Base-by-base conservation (phyloP, 2,329 filamentous ascomycete genomes). In the Colletotrichum sp. region DNA sequence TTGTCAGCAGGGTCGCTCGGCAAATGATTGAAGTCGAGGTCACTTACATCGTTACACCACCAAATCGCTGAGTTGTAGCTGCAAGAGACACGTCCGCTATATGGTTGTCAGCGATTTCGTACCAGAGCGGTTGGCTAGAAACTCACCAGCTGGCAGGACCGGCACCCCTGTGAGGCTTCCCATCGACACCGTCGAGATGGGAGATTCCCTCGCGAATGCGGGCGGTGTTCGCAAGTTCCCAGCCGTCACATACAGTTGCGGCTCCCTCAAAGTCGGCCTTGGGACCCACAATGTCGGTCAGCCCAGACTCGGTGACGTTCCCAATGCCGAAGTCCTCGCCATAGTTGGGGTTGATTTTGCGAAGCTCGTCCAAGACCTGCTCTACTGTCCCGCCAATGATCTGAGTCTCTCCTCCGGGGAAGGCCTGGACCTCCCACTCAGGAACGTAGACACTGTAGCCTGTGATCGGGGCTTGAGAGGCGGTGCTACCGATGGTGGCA, bases 11-110 rank as follows among this genome's bases (percentile, higher is more conserved):
- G 10, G 6, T 34, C n/a, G 12, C 8, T 24, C 0, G 8, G 4
- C 21, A 30, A 68, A 36, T 5, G 3, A 18, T 26, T 9, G 7
- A 36, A 36, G 6, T 1, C 1, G 8, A 24, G 13, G 12, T 15
- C 2, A 36, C 77, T 73, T 64, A 81, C 79, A 18, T 80, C 76
- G 63, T 81, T 81, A 68, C 80, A 81, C 79, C 79, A 81, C n/a
- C 52, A 78, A 57, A 81, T 81, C 6, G 73, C 79, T 3, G 77
- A 65, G 1, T 68, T 65, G 10, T 70, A 78, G 1, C 70, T 74
- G 60, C 80, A 81, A 49, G 44, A 52, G 3, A 52, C 44, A 52
- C 44, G 44, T 52, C 44, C 44, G 44, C 44, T 49, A n/a, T 4
- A n/a, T 49, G 6, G 9, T n/a, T 34, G 44, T 49, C n/a, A 49